Base-by-base conservation (phyloP, 345 rosid genomes). In the Cardiospermum halicacabum region DNA sequence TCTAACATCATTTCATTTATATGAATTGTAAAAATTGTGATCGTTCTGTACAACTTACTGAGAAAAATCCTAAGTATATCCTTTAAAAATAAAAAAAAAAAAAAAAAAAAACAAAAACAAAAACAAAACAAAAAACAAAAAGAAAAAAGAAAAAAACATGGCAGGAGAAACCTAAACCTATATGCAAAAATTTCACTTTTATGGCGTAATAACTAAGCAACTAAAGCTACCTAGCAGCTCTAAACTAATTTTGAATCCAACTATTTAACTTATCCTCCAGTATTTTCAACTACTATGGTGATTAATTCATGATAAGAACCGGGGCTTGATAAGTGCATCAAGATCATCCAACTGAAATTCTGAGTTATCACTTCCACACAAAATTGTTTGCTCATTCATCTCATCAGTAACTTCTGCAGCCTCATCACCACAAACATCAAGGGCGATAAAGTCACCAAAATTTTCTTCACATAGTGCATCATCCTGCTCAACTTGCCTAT, bases 311-410 rank as follows among this genome's bases (percentile, higher is more conserved):
- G 51, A 86, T 73, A 1, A 77, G 77, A 63, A 89, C 56, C 26
- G 98, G n/a, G n/a, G 96, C 72, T 76, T 83, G 65, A 84, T 85
- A 34, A 77, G 72, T 69, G 80, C 76, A 27, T 84, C 85, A 24
- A 79, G 70, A 73, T 80, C 80, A 60, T 69, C 79, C 6, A 57
- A 43, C 19, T 71, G 73, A 25, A 72, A 69, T 51, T 75, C 85
- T 4, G 65, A 21, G 18, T 56, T 56, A 67, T 78, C 89, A 56
- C 64, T 53, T 19, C 75, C 74, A 22, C 70, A 22, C 49, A 69
- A 66, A 54, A 60, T 31, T 22, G 60, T 59, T 32, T 71, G 74
- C 75, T 72, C 72, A 22, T 37, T 57, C 22, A 47, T 51, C 18
- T 40, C 32, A 58, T 70, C 69, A 59, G 42, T 61, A 64, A 61